A percentile compares a stretch with the other conserved stretches of the same genome.
These are phyloP conservation scores for Blastocladiella britannica DNA, from an alignment of 192 early-diverging fungal genomes.

Conservation along the genomic window DNA sequence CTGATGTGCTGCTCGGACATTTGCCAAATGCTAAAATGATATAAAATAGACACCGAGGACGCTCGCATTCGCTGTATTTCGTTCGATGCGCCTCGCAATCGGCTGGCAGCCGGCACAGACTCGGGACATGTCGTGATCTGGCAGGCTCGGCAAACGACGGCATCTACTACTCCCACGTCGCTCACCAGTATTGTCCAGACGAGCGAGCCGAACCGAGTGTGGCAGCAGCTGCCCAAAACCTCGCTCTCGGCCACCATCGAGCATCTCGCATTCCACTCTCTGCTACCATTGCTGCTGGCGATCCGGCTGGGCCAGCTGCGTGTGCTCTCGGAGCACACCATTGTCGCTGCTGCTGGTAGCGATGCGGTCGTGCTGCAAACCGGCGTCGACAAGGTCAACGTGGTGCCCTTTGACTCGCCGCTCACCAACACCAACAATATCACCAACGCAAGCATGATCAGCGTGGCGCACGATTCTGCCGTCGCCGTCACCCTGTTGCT, in stretches of 20 bases:
- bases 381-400: background rate
- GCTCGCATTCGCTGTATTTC: background rate
- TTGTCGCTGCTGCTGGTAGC: background rate
- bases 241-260: background rate
- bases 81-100: background rate
- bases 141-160: background rate
- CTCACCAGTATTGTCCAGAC: background rate
- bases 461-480: too few species aligned
- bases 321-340: background rate
- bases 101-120: background rate
- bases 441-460: too few species aligned
- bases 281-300: background rate
- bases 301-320: background rate
- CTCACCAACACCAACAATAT: background rate
- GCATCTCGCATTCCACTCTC: background rate
- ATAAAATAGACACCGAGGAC: background rate
- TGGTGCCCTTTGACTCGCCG: background rate
- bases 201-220: background rate
- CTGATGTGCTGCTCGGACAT: background rate
- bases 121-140: background rate
- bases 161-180: background rate
- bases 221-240: background rate
- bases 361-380: background rate
- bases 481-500: background rate
- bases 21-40: background rate